These are phyloP conservation scores for Fraxinus paxiana DNA, from an alignment of 305 asterid genomes.

Conservation along the genomic window DNA sequence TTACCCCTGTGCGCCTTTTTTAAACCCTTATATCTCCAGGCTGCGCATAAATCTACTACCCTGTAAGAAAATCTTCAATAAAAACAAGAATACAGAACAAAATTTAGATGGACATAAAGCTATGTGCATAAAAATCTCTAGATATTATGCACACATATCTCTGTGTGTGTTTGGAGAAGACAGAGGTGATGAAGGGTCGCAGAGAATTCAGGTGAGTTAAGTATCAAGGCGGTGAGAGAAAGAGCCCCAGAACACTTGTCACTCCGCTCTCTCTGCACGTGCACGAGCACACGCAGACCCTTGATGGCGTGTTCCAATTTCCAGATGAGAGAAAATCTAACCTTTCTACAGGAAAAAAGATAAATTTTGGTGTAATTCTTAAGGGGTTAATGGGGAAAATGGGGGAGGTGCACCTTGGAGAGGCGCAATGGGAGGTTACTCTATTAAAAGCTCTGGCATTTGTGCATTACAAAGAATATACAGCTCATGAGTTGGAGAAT, in stretches of 20 bases:
- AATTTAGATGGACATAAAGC: neutral
- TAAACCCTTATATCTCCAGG: constrained; percentile 20
- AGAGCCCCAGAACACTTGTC: constrained; percentile 2
- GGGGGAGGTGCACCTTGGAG: neutral
- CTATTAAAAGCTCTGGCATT: neutral
- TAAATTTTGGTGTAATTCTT: neutral
- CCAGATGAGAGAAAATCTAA: neutral
- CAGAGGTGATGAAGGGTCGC: constrained; percentile 20
- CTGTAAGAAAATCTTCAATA: constrained; percentile 23
- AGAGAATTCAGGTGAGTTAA: constrained; percentile 23
- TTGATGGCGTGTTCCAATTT: constrained; percentile 6
- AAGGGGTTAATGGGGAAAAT: neutral
- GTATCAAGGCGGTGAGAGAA: constrained; percentile 23
- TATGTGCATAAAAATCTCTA: neutral
- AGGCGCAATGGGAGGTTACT: neutral
- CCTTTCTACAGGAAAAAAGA: neutral
- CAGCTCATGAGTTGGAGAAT: neutral
- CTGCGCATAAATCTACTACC: constrained; percentile 16
- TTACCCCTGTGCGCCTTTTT: constrained; percentile 13
- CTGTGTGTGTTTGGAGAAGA: neutral
- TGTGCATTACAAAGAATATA: neutral
- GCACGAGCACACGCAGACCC: constrained; percentile 17
- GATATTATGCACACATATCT: neutral
- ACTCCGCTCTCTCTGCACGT: constrained; percentile 13
- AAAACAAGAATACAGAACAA: constrained; percentile 4